These are phyloP conservation scores for Alternaria sp. DNA, from an alignment of 2,329 filamentous ascomycete genomes.

Conservation along the genomic window DNA sequence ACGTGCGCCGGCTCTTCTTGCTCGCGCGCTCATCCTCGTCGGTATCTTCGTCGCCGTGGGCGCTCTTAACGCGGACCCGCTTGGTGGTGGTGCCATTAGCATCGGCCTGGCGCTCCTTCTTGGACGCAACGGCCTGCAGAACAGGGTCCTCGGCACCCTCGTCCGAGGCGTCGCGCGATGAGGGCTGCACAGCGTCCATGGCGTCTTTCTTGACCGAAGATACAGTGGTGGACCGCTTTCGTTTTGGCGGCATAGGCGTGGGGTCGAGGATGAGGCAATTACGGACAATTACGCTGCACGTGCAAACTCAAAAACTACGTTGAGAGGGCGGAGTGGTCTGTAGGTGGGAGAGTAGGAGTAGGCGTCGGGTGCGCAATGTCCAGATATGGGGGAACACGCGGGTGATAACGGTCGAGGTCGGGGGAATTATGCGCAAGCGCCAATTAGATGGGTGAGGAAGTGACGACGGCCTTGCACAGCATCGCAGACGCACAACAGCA, in stretches of 20 bases:
- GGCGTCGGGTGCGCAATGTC: not conserved
- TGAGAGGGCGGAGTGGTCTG: not conserved
- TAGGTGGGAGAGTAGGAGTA: conserved; percentile 2
- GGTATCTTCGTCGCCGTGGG: conserved; percentile 50
- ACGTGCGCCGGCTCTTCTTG: conserved; percentile 45
- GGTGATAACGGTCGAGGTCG: conserved; percentile 15
- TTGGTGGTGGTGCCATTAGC: conserved; percentile 69
- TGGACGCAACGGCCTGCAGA: conserved; percentile 61
- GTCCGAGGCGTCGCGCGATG: conserved; percentile 80
- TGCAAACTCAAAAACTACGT: not conserved
- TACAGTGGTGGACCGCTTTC: conserved; percentile 73
- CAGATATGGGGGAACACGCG: conserved; percentile 15
- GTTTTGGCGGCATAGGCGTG: conserved; percentile 63
- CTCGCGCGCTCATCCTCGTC: conserved; percentile 48
- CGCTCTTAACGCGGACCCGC: conserved; percentile 69
- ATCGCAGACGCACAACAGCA: not conserved
- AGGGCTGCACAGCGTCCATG: conserved; percentile 70
- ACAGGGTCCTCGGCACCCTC: conserved; percentile 81
- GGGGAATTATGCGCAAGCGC: conserved; percentile 8
- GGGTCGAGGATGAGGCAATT: not conserved
- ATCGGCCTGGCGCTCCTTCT: conserved; percentile 65
- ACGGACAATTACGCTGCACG: not conserved
- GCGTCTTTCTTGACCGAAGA: conserved; percentile 57
- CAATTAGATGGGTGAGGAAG: conserved; percentile 9
- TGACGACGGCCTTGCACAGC: conserved; percentile 3